phyloP scores from a whole-genome alignment of 371 early-diverging fungal genomes.

The Batrachochytrium dendrobatidis region DNA sequence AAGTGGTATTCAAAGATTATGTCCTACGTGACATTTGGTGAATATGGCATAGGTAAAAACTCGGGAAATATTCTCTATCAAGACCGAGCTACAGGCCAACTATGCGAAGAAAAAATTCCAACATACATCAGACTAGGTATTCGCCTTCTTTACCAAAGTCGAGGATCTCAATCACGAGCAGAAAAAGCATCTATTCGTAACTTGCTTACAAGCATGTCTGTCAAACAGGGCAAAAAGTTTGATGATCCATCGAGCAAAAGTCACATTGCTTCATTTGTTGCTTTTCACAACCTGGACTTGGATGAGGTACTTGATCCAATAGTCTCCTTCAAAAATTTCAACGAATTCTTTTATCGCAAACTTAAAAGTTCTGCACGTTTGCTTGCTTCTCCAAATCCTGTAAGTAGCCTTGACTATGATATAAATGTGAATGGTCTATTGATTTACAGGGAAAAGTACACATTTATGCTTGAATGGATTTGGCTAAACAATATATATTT shows the following conservation, averaged over 20 bases:
- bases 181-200: slow-evolving; percentile 4
- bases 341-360: slow-evolving; percentile 82
- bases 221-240: slow-evolving; percentile 72
- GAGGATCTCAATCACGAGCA: background rate
- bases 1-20: slow-evolving; percentile 77
- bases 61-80: slow-evolving; percentile 70
- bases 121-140: slow-evolving; percentile 78
- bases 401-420: background rate
- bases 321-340: slow-evolving; percentile 61
- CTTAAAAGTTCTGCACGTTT: slow-evolving; percentile 66
- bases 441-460: background rate
- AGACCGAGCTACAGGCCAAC: slow-evolving; percentile 63
- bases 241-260: slow-evolving; percentile 58
- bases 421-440: background rate
- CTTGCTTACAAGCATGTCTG: slow-evolving; percentile 8
- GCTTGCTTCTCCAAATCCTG: slow-evolving; percentile 55
- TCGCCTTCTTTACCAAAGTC: slow-evolving; percentile 57
- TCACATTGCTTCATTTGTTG: slow-evolving; percentile 69
- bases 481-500: too few species aligned
- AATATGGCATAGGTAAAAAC: slow-evolving; percentile 54
- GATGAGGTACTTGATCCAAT: slow-evolving; percentile 17
- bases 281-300: slow-evolving; percentile 54
- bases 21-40: slow-evolving; percentile 66
- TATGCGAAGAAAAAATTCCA: slow-evolving; percentile 78
- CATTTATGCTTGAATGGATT: too few species aligned